Base-by-base conservation (phyloP, 768 basidiomycete genomes). In the Leccinellum luteum region DNA sequence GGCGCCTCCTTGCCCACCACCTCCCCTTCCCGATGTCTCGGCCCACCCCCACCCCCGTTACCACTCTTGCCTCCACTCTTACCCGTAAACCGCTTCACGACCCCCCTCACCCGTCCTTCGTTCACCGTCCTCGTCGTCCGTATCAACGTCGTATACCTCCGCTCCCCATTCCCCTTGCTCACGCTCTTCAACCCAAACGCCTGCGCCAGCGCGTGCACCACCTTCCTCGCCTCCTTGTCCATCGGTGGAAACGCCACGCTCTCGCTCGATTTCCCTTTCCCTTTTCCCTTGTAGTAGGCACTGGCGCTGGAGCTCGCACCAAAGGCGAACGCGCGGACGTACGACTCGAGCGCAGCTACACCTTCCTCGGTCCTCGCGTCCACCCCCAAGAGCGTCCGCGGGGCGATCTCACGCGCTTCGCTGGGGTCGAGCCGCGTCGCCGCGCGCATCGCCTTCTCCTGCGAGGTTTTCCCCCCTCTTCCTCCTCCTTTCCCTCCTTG, bases 1-100 rank as follows among this genome's bases (percentile, higher is more conserved):
- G 90, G 90, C 14, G 92, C 92, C 49, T 86, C 86, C 78, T 87
- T 87, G 15, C 94, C 94, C 48, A 97, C 92, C 61, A 87, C 86
- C 51, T 95, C 93, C 27, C 94, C 94, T 32, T 97, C 94, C 48
- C 75, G 78, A 54, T 89, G 89, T 56, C 75, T 76, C 19, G 84
- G 81, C 56, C 78, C 65, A 48, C 52, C 23, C 55, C 27, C 57
- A 51, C 19, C 59, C 38, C 45, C 69, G 35, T 55, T 12, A n/a
- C 8, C 28, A 6, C 17, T 4, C 27, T 8, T 21, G 1, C 28
- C 15, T 7, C 13, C 19, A 5, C 14, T 3, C 14, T 19, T 30
- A n/a, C 30, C 21, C 38, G 73, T 72, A 28, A 64, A 66, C 59
- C 67, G 68, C 61, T 75, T 62, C 57, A 81, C 72, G 57, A 69